A percentile compares a stretch with the other conserved stretches of the same genome.
These are phyloP conservation scores for Tuber magnatum DNA, from an alignment of 495 filamentous ascomycete genomes.

Conservation along the genomic window DNA sequence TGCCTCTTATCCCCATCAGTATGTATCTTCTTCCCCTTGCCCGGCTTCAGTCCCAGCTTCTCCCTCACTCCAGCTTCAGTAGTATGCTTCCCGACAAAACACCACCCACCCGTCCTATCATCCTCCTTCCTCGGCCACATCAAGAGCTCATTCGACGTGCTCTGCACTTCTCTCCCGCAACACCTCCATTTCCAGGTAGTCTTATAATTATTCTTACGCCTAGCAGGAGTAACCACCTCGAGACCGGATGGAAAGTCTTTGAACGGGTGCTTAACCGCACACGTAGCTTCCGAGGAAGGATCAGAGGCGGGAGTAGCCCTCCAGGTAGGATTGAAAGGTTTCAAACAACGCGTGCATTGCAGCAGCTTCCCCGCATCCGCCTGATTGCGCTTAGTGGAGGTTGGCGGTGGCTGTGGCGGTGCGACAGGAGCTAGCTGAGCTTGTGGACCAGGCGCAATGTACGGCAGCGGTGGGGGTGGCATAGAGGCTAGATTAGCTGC, in stretches of 20 bases:
- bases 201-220: constrained; percentile 37
- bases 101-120: constrained; percentile 39
- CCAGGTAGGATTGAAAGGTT: constrained; percentile 37
- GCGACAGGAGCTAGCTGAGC: constrained; percentile 16
- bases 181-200: constrained; percentile 40
- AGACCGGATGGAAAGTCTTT: constrained; percentile 33
- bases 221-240: constrained; percentile 29
- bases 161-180: constrained; percentile 38
- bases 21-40: constrained; percentile 37
- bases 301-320: constrained; percentile 38
- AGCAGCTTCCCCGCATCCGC: constrained; percentile 24
- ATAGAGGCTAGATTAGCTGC: constrained; percentile 21
- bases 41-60: constrained; percentile 38
- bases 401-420: constrained; percentile 12
- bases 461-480: constrained; percentile 23
- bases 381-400: constrained; percentile 18
- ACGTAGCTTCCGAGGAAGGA: constrained; percentile 33
- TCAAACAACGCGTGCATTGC: constrained; percentile 37
- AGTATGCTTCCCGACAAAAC: constrained; percentile 39
- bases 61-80: constrained; percentile 37
- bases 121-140: constrained; percentile 39
- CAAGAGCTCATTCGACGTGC: constrained; percentile 30
- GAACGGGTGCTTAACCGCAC: constrained; percentile 38
- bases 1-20: constrained; percentile 30
- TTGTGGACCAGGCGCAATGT: background rate